Evolutionary conservation across 1,284 basidiomycete species (phyloP).

Genomic region (Irpex sp.): DNA sequence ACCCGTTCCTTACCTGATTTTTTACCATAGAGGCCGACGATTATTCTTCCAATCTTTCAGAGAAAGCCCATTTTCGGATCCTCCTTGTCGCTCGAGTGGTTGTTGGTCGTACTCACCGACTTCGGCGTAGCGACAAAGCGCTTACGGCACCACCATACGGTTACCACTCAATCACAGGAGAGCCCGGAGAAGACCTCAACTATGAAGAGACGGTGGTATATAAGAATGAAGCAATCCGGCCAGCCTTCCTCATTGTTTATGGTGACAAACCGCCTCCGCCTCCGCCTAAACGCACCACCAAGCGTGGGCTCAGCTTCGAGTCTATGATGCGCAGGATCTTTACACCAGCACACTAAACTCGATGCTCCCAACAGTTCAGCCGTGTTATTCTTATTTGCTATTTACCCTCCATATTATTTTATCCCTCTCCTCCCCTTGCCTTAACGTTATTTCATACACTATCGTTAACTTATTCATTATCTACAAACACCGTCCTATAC

Average conservation of each 20-base stretch:
- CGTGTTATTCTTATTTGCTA: neutral
- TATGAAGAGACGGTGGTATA: slow-evolving; percentile 20
- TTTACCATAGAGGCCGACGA: slow-evolving; percentile 53
- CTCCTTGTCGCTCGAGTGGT: slow-evolving; percentile 57
- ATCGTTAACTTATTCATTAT: neutral
- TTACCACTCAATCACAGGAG: slow-evolving; percentile 50
- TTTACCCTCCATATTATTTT: neutral
- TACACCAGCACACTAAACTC: neutral
- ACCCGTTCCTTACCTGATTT: slow-evolving; percentile 4
- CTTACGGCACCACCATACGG: slow-evolving; percentile 47
- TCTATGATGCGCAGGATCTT: slow-evolving; percentile 5
- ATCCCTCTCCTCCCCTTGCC: neutral
- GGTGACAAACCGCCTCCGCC: neutral
- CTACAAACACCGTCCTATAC: neutral
- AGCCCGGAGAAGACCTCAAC: slow-evolving; percentile 17
- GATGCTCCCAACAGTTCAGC: neutral
- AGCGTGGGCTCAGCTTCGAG: neutral
- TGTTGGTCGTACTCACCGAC: slow-evolving; percentile 49
- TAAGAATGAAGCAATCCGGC: slow-evolving; percentile 18
- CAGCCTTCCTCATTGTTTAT: slow-evolving; percentile 17
- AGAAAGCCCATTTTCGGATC: slow-evolving; percentile 37
- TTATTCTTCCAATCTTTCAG: slow-evolving; percentile 41
- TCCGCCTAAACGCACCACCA: neutral
- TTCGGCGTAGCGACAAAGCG: slow-evolving; percentile 41
- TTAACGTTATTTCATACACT: neutral